Percentiles rank a stretch among this genome's conserved stretches.
Conservation (phyloP, 2,329 filamentous ascomycete species). For the Colletotrichum cuscutae region DNA sequence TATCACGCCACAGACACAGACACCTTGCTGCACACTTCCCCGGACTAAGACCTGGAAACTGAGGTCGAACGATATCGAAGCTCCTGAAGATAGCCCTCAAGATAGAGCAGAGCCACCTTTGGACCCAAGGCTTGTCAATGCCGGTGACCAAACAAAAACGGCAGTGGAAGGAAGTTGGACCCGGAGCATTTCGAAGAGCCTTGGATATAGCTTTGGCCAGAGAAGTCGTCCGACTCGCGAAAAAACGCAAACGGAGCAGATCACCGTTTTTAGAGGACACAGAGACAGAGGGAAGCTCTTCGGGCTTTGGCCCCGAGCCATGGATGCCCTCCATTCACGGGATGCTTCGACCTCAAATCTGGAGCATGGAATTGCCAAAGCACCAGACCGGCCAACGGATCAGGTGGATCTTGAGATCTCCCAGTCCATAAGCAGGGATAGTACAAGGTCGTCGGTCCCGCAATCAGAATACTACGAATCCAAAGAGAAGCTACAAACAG, state of each 20-base stretch:
- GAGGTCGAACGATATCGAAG: background rate
- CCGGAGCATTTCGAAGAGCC: background rate
- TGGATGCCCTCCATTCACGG: background rate
- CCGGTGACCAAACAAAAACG: too few species aligned
- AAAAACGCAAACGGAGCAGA: background rate
- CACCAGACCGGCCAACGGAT: background rate
- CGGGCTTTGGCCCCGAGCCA: background rate
- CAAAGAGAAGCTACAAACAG: background rate
- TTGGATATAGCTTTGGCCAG: background rate
- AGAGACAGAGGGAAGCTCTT: background rate
- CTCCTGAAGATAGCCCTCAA: too few species aligned
- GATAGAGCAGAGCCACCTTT: background rate
- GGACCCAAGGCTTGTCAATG: background rate
- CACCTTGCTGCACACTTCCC: background rate
- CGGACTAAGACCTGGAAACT: background rate
- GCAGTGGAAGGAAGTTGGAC: too few species aligned
- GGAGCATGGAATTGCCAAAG: background rate
- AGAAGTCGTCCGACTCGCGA: background rate
- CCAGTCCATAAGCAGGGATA: background rate
- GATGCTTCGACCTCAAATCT: background rate
- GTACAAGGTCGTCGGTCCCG: background rate
- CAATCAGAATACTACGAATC: background rate
- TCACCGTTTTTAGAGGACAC: background rate
- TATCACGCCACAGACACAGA: background rate
- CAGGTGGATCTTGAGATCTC: background rate